Evolutionary conservation across 2,329 filamentous ascomycete genomes (phyloP), one percentile per base, ranked within the genome.

Genomic region (Magnaporthales sp.): DNA sequence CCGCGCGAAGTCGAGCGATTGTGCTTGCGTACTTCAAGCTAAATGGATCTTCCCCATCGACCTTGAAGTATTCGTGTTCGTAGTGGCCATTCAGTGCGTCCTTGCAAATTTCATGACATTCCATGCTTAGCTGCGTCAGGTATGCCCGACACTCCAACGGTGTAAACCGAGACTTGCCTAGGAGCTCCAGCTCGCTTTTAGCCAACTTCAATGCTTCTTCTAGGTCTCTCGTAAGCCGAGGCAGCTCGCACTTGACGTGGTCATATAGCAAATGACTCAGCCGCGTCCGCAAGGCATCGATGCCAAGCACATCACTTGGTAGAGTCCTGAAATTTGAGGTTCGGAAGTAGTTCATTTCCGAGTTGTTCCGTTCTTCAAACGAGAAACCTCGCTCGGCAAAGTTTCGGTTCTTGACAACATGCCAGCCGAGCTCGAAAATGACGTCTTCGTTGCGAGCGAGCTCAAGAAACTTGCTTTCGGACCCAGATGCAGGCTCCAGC

Each of bases 361-460:
- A 68, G 0, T 69, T 67, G 38, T 84, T 77, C 0, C 83, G 78
- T 64, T 79, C 70, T 1, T 69, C 68, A 60, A 72, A 67, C 3
- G 75, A 71, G 66, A 70, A 70, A 13, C 71, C 15, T 51, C 75
- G 68, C 66, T 80, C 75, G 5, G 31, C 46, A 13, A 74, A 81
- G 67, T 77, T 76, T 5, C 79, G 74, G 68, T 85, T 85, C 38
- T 76, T 78, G 2, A 86, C 71, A 0, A 84, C 79, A 66, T 86
- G 83, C 82, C 83, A 87, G 0, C 84, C 83, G 0, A 85, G 79
- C 0, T 76, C 72, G 27, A 86, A 80, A 3, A 79, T 71, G 0
- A 83, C 76, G 10, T 84, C 78, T 2, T 77, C 70, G 64, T 85
- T 85, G 64, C 73, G 73, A 0, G 80, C 82, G 0, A 85, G 74